Percentiles rank a stretch among this genome's conserved stretches.
phyloP scores from a whole-genome alignment of 2,329 filamentous ascomycete genomes.

The Annulohypoxylon truncatum region DNA sequence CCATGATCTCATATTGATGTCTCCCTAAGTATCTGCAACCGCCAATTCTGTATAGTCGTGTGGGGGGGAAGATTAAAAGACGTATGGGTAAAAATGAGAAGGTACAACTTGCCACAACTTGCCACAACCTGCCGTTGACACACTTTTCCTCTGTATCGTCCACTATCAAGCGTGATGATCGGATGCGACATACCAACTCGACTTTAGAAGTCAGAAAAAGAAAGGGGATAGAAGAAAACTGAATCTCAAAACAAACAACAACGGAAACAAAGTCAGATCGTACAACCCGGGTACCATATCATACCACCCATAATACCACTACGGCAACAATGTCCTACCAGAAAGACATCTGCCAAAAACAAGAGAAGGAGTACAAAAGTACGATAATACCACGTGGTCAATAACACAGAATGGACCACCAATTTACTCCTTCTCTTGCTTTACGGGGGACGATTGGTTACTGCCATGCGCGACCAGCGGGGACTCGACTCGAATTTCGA shows the following conservation, averaged over 20 bases:
- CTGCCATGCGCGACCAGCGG: constrained; percentile 58
- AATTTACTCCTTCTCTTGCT: constrained; percentile 55
- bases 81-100: constrained; percentile 47
- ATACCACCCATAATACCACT: neutral
- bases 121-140: constrained; percentile 16
- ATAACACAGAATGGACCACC: constrained; percentile 4
- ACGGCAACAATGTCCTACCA: neutral
- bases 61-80: constrained; percentile 45
- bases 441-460: constrained; percentile 62
- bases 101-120: constrained; percentile 25
- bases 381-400: constrained; percentile 43
- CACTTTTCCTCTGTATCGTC: constrained; percentile 38
- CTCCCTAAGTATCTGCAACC: constrained; percentile 45
- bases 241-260: constrained; percentile 5
- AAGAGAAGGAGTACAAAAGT: constrained; percentile 37
- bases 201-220: constrained; percentile 42
- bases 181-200: constrained; percentile 45
- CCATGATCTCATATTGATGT: constrained; percentile 44
- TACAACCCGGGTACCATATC: neutral
- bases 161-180: constrained; percentile 37
- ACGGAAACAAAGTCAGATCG: neutral
- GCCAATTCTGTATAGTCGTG: constrained; percentile 40
- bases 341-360: constrained; percentile 13
- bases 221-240: constrained; percentile 36
- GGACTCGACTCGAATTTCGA: constrained; percentile 65